These are phyloP conservation scores for Pyrenochaeta sp. DNA, from an alignment of 2,329 filamentous ascomycete genomes.

Conservation along the genomic window DNA sequence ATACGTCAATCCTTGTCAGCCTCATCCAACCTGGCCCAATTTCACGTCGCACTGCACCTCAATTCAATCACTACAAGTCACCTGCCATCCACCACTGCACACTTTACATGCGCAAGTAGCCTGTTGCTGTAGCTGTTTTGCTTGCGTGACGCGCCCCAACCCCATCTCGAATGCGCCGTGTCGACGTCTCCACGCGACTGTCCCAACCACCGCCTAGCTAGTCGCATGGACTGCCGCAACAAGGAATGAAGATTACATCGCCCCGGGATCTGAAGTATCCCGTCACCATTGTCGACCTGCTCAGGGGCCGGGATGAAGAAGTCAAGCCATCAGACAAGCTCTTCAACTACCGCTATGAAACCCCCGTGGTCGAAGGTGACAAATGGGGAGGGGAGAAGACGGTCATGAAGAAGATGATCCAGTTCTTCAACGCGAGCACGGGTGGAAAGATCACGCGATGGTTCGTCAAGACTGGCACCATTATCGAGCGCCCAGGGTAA, in stretches of 20 bases:
- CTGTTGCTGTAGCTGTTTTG: not conserved
- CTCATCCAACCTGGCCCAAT: slow-evolving; percentile 1
- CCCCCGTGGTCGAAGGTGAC: slow-evolving; percentile 71
- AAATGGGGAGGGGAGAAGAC: slow-evolving; percentile 77
- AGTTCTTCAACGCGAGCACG: slow-evolving; percentile 82
- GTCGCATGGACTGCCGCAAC: slow-evolving; percentile 42
- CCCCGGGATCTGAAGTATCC: slow-evolving; percentile 78
- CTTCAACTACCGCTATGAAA: slow-evolving; percentile 87
- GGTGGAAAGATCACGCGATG: slow-evolving; percentile 82
- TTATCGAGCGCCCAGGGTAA: slow-evolving; percentile 62
- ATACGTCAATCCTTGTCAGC: slow-evolving; percentile 24
- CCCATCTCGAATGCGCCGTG: slow-evolving; percentile 43
- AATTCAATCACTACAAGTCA: not conserved
- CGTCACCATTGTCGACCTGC: slow-evolving; percentile 86
- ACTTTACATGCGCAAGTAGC: not conserved
- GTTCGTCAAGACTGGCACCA: slow-evolving; percentile 73
- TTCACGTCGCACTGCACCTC: slow-evolving; percentile 2
- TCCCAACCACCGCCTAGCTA: slow-evolving; percentile 21
- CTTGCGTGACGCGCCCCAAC: slow-evolving; percentile 9
- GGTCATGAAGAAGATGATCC: slow-evolving; percentile 74
- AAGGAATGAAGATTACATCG: slow-evolving; percentile 59
- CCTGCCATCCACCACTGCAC: not conserved
- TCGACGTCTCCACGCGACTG: slow-evolving; percentile 36
- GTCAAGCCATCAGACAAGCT: slow-evolving; percentile 80
- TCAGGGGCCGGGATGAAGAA: slow-evolving; percentile 77